Evolutionary conservation across 768 basidiomycete genomes (phyloP), one percentile per base, ranked within the genome.

Genomic region (Pisolithus microcarpus): DNA sequence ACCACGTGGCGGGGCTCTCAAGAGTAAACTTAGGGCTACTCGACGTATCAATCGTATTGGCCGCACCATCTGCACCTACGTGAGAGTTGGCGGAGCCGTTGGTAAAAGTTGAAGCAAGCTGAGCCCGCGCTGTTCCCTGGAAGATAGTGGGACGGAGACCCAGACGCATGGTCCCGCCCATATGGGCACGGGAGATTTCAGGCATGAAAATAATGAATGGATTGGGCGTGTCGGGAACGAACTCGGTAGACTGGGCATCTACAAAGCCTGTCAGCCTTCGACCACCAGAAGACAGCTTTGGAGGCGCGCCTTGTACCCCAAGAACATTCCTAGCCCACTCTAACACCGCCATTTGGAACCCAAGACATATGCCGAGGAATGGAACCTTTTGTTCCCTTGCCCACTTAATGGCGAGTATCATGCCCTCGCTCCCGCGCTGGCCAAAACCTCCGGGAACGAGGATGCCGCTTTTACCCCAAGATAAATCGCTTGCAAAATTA

Each of bases 101-200:
- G 36, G 54, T 48, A 18, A 64, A 50, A 13, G 21, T 15, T 40
- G 58, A 56, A n/a, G 52, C 7, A 46, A 26, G n/a, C 8, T 30
- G 43, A 26, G 43, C 21, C 10, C 56, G 55, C 34, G 46, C 50
- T 15, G 43, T 76, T 8, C 75, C 66, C 51, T 85, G 80, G 66
- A 98, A 97, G 43, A 97, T 79, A 2, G 95, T 99, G 4, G 95
- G 92, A n/a, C 95, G 83, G 38, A 98, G 76, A 21, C 96, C 96
- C n/a, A 97, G 80, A 11, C 96, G 85, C 96, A 99, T 99, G n/a
- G 95, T 99, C 19, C 96, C 96, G 47, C 96, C 96, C 82, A 98
- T 91, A 57, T 98, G 93, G 11, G 94, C 97, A 65, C 86, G 87
- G 10, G 92, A 96, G 59, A 99, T 90, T 66, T 99, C 96, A 16